Conservation (phyloP, 2,329 filamentous ascomycete species). For the Tolypocladium guangdongense region DNA sequence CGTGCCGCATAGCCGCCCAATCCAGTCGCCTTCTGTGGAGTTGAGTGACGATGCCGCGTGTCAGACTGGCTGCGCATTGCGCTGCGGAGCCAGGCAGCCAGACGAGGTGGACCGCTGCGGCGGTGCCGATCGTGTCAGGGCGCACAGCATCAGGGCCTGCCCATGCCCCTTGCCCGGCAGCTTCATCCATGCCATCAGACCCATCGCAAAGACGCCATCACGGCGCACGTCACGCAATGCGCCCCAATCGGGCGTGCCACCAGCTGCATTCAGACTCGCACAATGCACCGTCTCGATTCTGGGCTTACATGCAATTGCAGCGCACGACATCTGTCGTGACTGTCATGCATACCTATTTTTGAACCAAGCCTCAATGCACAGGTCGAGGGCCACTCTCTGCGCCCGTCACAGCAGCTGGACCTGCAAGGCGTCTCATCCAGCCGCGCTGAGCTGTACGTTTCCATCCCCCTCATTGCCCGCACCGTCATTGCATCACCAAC, state of each 20-base stretch:
- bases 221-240: not conserved
- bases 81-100: not conserved
- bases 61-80: not conserved
- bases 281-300: too few relatives aligned
- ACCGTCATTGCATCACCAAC: not conserved
- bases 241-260: not conserved
- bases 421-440: not conserved
- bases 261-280: too few relatives aligned
- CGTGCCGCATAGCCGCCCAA: not conserved
- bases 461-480: not conserved
- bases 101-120: not conserved
- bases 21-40: not conserved
- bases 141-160: not conserved
- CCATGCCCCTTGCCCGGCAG: too few relatives aligned
- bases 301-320: too few relatives aligned
- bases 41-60: not conserved
- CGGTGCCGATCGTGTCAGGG: not conserved
- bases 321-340: too few relatives aligned
- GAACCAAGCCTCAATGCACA: too few relatives aligned
- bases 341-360: not conserved
- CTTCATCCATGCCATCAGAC: too few relatives aligned
- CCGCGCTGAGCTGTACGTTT: not conserved
- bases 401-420: not conserved
- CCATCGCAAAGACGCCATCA: not conserved
- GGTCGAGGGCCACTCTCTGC: not conserved